Evolutionary conservation across 768 basidiomycete genomes (phyloP).

Genomic region (Neoboletus brunneissimus): DNA sequence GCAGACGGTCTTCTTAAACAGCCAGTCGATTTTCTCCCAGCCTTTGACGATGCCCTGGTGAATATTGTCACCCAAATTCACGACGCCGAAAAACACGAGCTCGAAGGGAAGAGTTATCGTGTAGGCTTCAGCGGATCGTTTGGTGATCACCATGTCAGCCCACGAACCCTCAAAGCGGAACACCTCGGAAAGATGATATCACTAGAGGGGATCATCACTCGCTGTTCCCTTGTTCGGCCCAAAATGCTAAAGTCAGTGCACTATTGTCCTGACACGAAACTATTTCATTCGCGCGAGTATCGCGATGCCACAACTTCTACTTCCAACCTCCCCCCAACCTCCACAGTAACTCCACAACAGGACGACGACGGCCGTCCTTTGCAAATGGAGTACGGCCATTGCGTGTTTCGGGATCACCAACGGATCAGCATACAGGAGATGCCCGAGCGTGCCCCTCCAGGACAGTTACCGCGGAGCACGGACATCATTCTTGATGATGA

Average conservation of each 20-base stretch:
- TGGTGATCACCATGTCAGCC: conserved; percentile 97
- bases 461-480: conserved; percentile 92
- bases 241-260: conserved; percentile 98
- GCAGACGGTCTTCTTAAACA: conserved; percentile 87
- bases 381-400: conserved; percentile 89
- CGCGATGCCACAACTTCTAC: conserved; percentile 89
- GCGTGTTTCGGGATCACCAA: conserved; percentile 94
- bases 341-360: conserved; percentile 83
- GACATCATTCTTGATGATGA: conserved; percentile 97
- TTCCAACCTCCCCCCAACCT: conserved; percentile 81
- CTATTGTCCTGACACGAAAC: conserved; percentile 83
- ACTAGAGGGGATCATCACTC: conserved; percentile 95
- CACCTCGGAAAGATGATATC: conserved; percentile 97
- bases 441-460: conserved; percentile 98
- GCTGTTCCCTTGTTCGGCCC: conserved; percentile 96
- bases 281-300: conserved; percentile 86
- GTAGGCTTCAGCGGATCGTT: conserved; percentile 95
- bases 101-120: conserved; percentile 76
- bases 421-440: conserved; percentile 98
- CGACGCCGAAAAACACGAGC: conserved; percentile 78
- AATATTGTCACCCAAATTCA: conserved; percentile 71
- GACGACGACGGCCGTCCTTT: conserved; percentile 87
- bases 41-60: conserved; percentile 81
- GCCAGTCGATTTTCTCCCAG: conserved; percentile 82
- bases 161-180: conserved; percentile 81